Evolutionary conservation across 2,329 filamentous ascomycete species (phyloP).

Genomic region (Trichoderma guizhouense): DNA sequence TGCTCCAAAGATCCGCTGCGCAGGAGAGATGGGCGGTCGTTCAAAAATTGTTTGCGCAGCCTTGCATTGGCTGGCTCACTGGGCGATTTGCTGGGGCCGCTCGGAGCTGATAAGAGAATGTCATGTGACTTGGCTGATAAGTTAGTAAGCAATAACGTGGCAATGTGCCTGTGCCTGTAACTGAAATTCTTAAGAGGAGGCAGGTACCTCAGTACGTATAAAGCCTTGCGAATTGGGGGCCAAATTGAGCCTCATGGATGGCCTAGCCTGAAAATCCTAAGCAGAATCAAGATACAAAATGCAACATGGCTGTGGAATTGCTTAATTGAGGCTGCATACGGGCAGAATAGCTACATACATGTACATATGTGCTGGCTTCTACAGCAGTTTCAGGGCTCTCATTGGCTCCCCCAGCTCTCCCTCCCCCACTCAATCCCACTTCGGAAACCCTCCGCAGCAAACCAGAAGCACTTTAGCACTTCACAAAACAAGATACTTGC

Average conservation of each 20-base stretch:
- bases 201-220: no score
- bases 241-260: neutral
- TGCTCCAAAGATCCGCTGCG: neutral
- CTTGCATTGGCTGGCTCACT: slow-evolving; percentile 14
- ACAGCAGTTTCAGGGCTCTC: neutral
- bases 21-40: slow-evolving; percentile 6
- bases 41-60: slow-evolving; percentile 21
- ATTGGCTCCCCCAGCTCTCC: neutral
- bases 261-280: neutral
- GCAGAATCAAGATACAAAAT: neutral
- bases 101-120: neutral
- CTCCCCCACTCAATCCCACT: neutral
- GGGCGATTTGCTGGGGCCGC: slow-evolving; percentile 3
- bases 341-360: neutral
- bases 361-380: neutral
- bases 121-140: slow-evolving; percentile 20
- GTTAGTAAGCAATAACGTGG: neutral
- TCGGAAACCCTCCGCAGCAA: neutral
- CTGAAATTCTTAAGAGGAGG: neutral
- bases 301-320: neutral
- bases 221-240: neutral
- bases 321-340: neutral
- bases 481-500: neutral
- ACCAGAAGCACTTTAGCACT: neutral
- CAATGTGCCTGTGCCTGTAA: neutral